Percentiles rank a stretch among this genome's conserved stretches.
Evolutionary conservation across 345 rosid species (phyloP).

Genomic region (Pseudoturritis turrita): DNA sequence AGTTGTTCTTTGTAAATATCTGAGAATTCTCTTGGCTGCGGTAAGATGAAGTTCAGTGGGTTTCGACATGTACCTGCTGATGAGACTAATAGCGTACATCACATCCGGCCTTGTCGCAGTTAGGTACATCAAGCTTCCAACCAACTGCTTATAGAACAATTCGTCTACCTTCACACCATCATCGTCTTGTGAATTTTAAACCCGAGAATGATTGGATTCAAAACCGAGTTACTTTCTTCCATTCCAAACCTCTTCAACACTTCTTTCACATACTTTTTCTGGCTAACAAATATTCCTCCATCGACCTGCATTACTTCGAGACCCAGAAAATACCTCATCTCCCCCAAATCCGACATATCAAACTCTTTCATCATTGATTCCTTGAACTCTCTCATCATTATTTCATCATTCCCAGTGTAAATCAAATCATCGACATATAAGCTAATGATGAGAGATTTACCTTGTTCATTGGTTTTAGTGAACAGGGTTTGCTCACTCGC

Average conservation of each 20-base stretch:
- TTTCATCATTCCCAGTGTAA: not conserved
- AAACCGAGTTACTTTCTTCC: not conserved
- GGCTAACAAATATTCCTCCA: not conserved
- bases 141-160: not conserved
- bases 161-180: not conserved
- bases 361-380: not conserved
- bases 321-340: not conserved
- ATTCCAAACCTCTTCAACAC: not conserved
- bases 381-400: not conserved
- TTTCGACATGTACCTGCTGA: not conserved
- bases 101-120: not conserved
- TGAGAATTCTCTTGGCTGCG: not conserved
- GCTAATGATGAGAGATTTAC: not conserved
- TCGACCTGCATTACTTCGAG: not conserved
- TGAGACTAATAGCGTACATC: not conserved
- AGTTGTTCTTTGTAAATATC: not conserved
- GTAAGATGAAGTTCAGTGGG: not conserved
- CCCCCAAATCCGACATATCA: not conserved
- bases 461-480: not conserved
- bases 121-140: not conserved
- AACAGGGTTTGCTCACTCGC: not conserved
- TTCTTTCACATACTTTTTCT: not conserved
- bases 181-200: not conserved
- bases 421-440: conserved; percentile 12
- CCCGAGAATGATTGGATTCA: not conserved